phyloP scores from a whole-genome alignment of 495 filamentous ascomycete genomes.

The Xylaria grammica region DNA sequence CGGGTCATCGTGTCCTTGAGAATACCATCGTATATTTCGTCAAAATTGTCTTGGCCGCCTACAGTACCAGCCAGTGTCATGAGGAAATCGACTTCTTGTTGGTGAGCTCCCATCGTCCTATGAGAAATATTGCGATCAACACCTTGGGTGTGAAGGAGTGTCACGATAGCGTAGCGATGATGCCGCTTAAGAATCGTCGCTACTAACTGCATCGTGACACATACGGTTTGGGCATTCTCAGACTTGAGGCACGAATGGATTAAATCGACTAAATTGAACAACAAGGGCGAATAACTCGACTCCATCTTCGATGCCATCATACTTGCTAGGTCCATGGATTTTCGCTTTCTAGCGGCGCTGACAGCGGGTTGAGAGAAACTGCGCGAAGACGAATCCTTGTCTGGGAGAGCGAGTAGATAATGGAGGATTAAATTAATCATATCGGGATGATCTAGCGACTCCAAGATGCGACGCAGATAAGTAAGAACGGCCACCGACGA shows the following conservation, averaged over 20 bases:
- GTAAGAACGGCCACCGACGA: slow-evolving; percentile 95
- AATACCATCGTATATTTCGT: slow-evolving; percentile 82
- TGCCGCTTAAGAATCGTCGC: slow-evolving; percentile 85
- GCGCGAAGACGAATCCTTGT: slow-evolving; percentile 32
- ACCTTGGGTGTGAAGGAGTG: slow-evolving; percentile 69
- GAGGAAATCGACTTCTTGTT: slow-evolving; percentile 77
- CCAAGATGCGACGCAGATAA: slow-evolving; percentile 88
- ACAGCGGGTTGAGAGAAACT: slow-evolving; percentile 39
- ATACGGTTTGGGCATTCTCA: slow-evolving; percentile 82
- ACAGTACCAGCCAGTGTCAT: slow-evolving; percentile 75
- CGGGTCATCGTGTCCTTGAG: slow-evolving; percentile 76
- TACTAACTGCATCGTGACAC: slow-evolving; percentile 83
- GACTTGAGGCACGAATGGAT: slow-evolving; percentile 84
- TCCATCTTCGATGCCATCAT: slow-evolving; percentile 72
- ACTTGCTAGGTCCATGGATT: slow-evolving; percentile 85
- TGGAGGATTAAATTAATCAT: slow-evolving; percentile 92
- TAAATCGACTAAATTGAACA: slow-evolving; percentile 95
- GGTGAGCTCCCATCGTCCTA: slow-evolving; percentile 78
- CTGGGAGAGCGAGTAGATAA: slow-evolving; percentile 83
- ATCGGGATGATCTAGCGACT: slow-evolving; percentile 88
- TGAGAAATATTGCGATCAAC: slow-evolving; percentile 55
- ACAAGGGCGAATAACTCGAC: slow-evolving; percentile 74
- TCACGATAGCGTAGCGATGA: slow-evolving; percentile 80
- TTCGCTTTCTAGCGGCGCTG: slow-evolving; percentile 75
- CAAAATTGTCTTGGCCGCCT: slow-evolving; percentile 70